Percentiles rank a stretch among this genome's conserved stretches.
Evolutionary conservation across 768 basidiomycete genomes (phyloP).

Genomic region (Chlorophyllum brunneum): DNA sequence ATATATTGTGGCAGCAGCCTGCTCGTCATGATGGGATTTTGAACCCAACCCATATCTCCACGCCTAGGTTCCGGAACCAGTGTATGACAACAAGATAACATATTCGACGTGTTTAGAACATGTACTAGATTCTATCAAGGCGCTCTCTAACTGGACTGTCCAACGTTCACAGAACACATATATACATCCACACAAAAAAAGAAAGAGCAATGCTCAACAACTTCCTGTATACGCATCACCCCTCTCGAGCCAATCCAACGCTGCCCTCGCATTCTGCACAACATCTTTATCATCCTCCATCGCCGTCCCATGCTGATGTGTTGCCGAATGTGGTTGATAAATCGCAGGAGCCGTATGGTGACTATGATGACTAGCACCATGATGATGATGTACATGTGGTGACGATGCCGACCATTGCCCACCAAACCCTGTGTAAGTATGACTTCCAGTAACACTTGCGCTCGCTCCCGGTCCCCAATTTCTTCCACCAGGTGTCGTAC

Average conservation of each 20-base stretch:
- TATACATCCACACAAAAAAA: no score
- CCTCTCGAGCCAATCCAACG: constrained; percentile 18
- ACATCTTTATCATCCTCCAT: constrained; percentile 62
- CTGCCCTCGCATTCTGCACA: constrained; percentile 44
- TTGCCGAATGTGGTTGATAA: constrained; percentile 12
- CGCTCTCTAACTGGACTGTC: no score
- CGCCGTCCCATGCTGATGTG: constrained; percentile 30
- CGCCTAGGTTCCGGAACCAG: no score
- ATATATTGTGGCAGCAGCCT: no score
- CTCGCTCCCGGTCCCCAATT: constrained; percentile 6
- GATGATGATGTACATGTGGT: constrained; percentile 7
- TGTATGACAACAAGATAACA: no score
- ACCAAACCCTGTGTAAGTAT: neutral
- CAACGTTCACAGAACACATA: no score
- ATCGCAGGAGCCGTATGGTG: constrained; percentile 10
- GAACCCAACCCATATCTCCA: no score
- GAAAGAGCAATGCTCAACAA: neutral
- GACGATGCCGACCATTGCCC: constrained; percentile 3
- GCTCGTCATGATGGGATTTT: no score
- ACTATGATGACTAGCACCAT: neutral
- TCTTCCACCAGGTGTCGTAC: constrained; percentile 25
- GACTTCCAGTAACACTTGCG: constrained; percentile 8
- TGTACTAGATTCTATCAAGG: no score
- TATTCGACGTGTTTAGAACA: no score
- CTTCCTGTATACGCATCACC: constrained; percentile 12